phyloP scores from a whole-genome alignment of 768 basidiomycete genomes.

The Vararia minispora region DNA sequence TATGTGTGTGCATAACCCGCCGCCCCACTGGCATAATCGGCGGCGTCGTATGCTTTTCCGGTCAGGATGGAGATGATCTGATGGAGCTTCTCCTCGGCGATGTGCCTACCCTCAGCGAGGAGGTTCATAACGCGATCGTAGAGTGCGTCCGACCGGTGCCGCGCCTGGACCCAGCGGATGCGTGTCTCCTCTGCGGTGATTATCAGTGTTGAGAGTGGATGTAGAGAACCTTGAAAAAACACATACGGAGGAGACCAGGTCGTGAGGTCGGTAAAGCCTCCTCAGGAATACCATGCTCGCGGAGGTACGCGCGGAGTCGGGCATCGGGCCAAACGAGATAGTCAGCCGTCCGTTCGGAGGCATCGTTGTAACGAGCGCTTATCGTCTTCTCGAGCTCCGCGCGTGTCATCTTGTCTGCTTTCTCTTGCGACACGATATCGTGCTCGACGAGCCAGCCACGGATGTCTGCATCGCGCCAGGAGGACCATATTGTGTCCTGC shows the following conservation, averaged over 20 bases:
- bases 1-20: no score
- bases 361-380: constrained; percentile 49
- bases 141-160: constrained; percentile 42
- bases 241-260: constrained; percentile 68
- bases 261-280: constrained; percentile 51
- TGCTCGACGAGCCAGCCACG: constrained; percentile 65
- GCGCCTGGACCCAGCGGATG: constrained; percentile 66
- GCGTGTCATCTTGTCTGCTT: constrained; percentile 47
- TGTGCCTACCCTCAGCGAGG: constrained; percentile 55
- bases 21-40: no score
- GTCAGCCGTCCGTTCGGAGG: constrained; percentile 32
- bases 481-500: constrained; percentile 45
- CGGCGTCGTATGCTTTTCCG: constrained; percentile 24
- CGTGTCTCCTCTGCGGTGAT: constrained; percentile 52
- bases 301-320: constrained; percentile 79
- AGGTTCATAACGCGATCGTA: constrained; percentile 54
- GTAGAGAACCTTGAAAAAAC: background rate
- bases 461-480: constrained; percentile 70
- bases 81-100: constrained; percentile 67
- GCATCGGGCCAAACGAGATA: constrained; percentile 93
- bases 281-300: constrained; percentile 66
- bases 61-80: constrained; percentile 28
- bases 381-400: constrained; percentile 70
- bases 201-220: background rate
- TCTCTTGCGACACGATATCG: constrained; percentile 38